Percentiles rank a stretch among this genome's conserved stretches.
Evolutionary conservation across 495 filamentous ascomycete genomes (phyloP).

Genomic region (Hypoxylon perforatum): DNA sequence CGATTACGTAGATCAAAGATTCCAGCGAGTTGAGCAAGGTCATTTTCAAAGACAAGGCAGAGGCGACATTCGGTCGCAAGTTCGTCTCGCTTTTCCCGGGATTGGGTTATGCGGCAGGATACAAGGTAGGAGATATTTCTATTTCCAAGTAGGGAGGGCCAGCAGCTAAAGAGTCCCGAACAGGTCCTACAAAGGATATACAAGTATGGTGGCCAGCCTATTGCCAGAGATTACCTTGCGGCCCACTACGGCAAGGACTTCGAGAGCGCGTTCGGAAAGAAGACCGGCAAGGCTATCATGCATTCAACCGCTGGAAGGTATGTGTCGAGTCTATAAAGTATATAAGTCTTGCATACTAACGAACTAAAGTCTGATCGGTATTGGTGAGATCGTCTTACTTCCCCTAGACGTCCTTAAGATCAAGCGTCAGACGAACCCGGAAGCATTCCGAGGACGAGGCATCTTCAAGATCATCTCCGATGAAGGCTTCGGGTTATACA

Average conservation of each 20-base stretch:
- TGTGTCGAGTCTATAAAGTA: conserved; percentile 8
- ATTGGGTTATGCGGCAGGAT: conserved; percentile 95
- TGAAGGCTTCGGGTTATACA: conserved; percentile 95
- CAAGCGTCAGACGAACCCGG: conserved; percentile 99
- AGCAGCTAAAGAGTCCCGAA: conserved; percentile 9
- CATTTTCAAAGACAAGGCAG: conserved; percentile 92
- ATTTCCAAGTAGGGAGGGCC: neutral
- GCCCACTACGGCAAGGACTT: conserved; percentile 83
- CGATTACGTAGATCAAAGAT: conserved; percentile 65
- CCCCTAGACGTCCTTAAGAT: conserved; percentile 99
- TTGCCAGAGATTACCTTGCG: conserved; percentile 90
- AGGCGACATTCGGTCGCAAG: conserved; percentile 73
- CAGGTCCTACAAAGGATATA: conserved; percentile 93
- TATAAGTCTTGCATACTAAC: conserved; percentile 24
- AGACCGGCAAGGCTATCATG: conserved; percentile 98
- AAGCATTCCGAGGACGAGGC: conserved; percentile 94
- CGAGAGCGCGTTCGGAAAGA: conserved; percentile 90
- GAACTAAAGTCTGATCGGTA: conserved; percentile 80
- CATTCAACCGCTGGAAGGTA: conserved; percentile 94
- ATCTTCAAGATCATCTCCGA: conserved; percentile 89
- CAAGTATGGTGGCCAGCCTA: conserved; percentile 98
- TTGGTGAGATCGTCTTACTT: conserved; percentile 94
- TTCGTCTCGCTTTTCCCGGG: conserved; percentile 98
- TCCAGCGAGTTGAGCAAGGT: conserved; percentile 78
- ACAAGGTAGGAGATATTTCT: conserved; percentile 75